These are phyloP conservation scores for Rhytidhysteron rufulum DNA, from an alignment of 2,329 filamentous ascomycete species.

Conservation along the genomic window DNA sequence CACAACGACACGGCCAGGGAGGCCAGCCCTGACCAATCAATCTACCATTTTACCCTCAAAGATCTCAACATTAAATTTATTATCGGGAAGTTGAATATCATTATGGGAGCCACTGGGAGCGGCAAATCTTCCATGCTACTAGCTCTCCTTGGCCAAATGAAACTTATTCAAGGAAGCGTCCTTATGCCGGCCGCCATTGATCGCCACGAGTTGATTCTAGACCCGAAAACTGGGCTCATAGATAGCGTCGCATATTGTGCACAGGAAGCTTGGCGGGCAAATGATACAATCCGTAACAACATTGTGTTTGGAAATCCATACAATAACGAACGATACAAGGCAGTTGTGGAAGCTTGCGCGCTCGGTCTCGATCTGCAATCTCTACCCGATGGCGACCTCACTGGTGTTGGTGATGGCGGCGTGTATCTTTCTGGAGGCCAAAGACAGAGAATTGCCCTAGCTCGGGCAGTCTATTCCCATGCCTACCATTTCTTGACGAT, in stretches of 20 bases:
- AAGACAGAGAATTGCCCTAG: constrained; percentile 94
- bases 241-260: constrained; percentile 96
- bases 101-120: constrained; percentile 88
- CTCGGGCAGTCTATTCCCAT: constrained; percentile 94
- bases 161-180: constrained; percentile 71
- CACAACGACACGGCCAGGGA: constrained; percentile 58
- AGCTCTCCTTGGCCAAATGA: constrained; percentile 97
- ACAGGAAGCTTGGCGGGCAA: constrained; percentile 94
- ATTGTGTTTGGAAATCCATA: constrained; percentile 83
- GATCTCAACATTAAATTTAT: constrained; percentile 79
- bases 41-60: constrained; percentile 76
- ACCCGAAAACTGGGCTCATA: constrained; percentile 80
- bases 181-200: constrained; percentile 81
- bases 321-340: constrained; percentile 77
- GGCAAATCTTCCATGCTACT: constrained; percentile 95
- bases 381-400: constrained; percentile 87
- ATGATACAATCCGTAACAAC: constrained; percentile 92
- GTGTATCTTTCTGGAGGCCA: constrained; percentile 95
- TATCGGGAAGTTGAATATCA: constrained; percentile 83
- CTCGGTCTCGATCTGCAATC: constrained; percentile 89
- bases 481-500: constrained; percentile 90
- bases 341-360: constrained; percentile 87
- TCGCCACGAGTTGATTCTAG: constrained; percentile 76
- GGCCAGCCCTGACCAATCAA: no score
- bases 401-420: constrained; percentile 92